These are phyloP conservation scores for Akanthomyces dipterigenus DNA, from an alignment of 2,329 filamentous ascomycete species.

Conservation along the genomic window DNA sequence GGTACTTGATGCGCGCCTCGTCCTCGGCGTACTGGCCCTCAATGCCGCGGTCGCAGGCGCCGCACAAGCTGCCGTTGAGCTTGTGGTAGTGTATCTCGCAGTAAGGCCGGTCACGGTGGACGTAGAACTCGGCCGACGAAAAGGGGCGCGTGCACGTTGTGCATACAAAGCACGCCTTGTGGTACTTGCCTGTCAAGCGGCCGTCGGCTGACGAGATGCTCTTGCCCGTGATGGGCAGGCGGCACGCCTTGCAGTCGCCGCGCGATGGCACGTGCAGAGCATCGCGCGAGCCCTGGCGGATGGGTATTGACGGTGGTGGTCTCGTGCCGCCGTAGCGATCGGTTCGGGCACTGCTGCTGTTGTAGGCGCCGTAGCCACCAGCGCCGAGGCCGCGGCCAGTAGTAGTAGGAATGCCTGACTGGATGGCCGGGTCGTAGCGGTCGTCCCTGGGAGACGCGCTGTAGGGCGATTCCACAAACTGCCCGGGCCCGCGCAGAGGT, in stretches of 20 bases:
- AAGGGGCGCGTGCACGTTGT: slow-evolving; percentile 76
- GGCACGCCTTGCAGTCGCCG: slow-evolving; percentile 78
- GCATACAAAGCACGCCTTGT: slow-evolving; percentile 93
- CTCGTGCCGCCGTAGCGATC: slow-evolving; percentile 3
- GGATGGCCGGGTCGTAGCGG: slow-evolving; percentile 19
- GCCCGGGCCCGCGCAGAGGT: slow-evolving; percentile 19
- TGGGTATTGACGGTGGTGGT: slow-evolving; percentile 16
- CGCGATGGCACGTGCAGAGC: slow-evolving; percentile 43
- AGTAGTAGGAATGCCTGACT: slow-evolving; percentile 15
- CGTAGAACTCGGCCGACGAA: slow-evolving; percentile 84
- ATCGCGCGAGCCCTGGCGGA: slow-evolving; percentile 32
- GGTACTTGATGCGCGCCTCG: slow-evolving; percentile 69
- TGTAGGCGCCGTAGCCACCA: slow-evolving; percentile 6
- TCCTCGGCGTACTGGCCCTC: slow-evolving; percentile 93
- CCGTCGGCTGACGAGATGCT: slow-evolving; percentile 92
- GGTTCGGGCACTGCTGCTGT: background rate
- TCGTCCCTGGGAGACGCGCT: slow-evolving; percentile 20
- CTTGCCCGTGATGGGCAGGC: slow-evolving; percentile 73
- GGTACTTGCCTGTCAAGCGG: slow-evolving; percentile 84
- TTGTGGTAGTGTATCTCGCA: slow-evolving; percentile 91
- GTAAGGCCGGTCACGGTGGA: slow-evolving; percentile 78
- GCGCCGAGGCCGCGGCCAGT: slow-evolving; percentile 8
- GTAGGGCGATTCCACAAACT: slow-evolving; percentile 23
- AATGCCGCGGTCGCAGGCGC: slow-evolving; percentile 73
- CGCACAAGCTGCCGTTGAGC: slow-evolving; percentile 81